phyloP scores from a whole-genome alignment of 306 rosid genomes.

The Begonia fuchsioides region DNA sequence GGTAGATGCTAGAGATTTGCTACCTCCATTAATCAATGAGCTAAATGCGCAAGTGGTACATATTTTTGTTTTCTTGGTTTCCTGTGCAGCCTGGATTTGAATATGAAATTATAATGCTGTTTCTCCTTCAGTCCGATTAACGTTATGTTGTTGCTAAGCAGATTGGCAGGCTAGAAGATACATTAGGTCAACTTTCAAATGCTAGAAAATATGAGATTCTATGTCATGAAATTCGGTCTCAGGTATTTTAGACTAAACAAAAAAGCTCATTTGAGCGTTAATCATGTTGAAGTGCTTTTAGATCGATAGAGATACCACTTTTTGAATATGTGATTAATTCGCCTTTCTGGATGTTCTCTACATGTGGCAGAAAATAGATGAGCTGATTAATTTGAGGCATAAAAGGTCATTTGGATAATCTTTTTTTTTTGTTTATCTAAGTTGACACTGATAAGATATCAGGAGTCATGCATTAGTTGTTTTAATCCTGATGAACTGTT shows the following conservation, averaged over 20 bases:
- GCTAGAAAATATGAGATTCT: constrained; percentile 42
- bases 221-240: constrained; percentile 50
- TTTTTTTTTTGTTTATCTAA: constrained; percentile 7
- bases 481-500: constrained; percentile 15
- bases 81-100: constrained; percentile 2
- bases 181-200: constrained; percentile 36
- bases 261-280: not conserved
- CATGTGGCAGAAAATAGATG: constrained; percentile 20
- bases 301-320: not conserved
- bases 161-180: constrained; percentile 61
- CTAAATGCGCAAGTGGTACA: constrained; percentile 45
- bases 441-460: constrained; percentile 9
- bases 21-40: constrained; percentile 37
- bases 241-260: constrained; percentile 43
- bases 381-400: constrained; percentile 18
- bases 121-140: constrained; percentile 2
- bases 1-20: constrained; percentile 31
- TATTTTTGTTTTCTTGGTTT: not conserved
- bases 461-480: constrained; percentile 10
- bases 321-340: too few relatives aligned
- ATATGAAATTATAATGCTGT: constrained; percentile 6
- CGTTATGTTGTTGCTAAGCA: constrained; percentile 13
- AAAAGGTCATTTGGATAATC: constrained; percentile 40
- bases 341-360: too few relatives aligned
- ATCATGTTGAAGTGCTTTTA: not conserved